Conservation (phyloP, 352 stramenopile genomes). For the Globisporangium lucens region DNA sequence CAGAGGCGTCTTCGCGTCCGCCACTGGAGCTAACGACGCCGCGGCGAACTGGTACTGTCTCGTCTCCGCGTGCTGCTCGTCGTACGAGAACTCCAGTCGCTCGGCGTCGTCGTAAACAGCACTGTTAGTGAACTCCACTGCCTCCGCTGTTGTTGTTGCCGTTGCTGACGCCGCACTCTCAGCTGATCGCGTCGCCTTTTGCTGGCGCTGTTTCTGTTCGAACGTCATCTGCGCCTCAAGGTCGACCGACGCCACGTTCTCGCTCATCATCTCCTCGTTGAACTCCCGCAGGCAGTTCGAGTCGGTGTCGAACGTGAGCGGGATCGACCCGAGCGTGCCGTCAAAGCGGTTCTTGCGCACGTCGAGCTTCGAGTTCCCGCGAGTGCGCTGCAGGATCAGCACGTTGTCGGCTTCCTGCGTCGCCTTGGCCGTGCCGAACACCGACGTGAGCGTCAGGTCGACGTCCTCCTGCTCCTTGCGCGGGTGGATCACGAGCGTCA, state of each 20-base stretch:
- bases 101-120: background rate
- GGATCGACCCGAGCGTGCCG: constrained; percentile 86
- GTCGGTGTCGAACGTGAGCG: constrained; percentile 78
- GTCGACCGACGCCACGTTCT: constrained; percentile 64
- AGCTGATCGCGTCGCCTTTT: constrained; percentile 27
- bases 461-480: constrained; percentile 97
- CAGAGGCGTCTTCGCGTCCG: background rate
- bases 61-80: constrained; percentile 5
- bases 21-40: background rate
- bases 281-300: constrained; percentile 68
- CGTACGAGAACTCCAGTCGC: constrained; percentile 12
- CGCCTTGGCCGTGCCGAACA: constrained; percentile 98
- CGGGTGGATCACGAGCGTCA: constrained; percentile 98
- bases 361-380: constrained; percentile 92
- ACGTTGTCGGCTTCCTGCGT: constrained; percentile 99
- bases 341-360: constrained; percentile 97
- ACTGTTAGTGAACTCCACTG: background rate
- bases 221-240: constrained; percentile 78
- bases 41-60: constrained; percentile 11
- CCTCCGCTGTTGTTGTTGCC: background rate
- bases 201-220: constrained; percentile 51
- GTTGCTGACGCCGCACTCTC: background rate
- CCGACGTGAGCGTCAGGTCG: constrained; percentile 92
- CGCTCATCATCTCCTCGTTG: constrained; percentile 60
- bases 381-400: constrained; percentile 95